These are phyloP conservation scores for Isabelozyma rhagii DNA, from an alignment of 805 yeast species.

Conservation along the genomic window DNA sequence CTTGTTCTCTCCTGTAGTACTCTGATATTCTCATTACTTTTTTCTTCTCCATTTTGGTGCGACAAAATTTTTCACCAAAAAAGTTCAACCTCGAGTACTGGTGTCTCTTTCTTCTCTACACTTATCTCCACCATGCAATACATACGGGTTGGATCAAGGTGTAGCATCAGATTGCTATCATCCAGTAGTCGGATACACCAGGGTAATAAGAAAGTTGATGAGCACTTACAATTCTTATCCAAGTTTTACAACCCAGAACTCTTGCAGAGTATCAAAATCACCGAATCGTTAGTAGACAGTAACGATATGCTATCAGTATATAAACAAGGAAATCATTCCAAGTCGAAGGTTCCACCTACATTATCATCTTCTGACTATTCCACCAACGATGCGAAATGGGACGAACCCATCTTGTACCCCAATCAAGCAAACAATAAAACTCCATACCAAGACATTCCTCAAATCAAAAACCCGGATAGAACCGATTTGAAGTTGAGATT, in stretches of 20 bases:
- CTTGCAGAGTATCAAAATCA: slow-evolving; percentile 74
- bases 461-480: slow-evolving; percentile 51
- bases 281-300: slow-evolving; percentile 75
- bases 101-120: neutral
- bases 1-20: neutral
- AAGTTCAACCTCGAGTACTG: neutral
- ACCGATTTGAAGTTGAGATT: slow-evolving; percentile 37
- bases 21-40: neutral
- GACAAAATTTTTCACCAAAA: neutral
- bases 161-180: neutral
- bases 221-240: slow-evolving; percentile 55
- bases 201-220: slow-evolving; percentile 13
- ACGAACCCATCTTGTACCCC: slow-evolving; percentile 51
- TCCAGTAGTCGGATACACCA: neutral
- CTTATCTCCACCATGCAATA: neutral
- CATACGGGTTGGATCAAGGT: neutral
- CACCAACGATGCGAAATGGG: slow-evolving; percentile 73
- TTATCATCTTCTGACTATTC: slow-evolving; percentile 68
- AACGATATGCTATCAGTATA: slow-evolving; percentile 46
- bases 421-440: slow-evolving; percentile 46
- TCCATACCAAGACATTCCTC: slow-evolving; percentile 59
- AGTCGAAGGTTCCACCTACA: slow-evolving; percentile 59
- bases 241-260: slow-evolving; percentile 82
- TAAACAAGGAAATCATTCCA: slow-evolving; percentile 26
- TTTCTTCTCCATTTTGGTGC: neutral